Percentiles rank a stretch among this genome's conserved stretches.
These are phyloP conservation scores for Tylopilus vinaceipallidus DNA, from an alignment of 768 basidiomycete genomes.

Conservation along the genomic window DNA sequence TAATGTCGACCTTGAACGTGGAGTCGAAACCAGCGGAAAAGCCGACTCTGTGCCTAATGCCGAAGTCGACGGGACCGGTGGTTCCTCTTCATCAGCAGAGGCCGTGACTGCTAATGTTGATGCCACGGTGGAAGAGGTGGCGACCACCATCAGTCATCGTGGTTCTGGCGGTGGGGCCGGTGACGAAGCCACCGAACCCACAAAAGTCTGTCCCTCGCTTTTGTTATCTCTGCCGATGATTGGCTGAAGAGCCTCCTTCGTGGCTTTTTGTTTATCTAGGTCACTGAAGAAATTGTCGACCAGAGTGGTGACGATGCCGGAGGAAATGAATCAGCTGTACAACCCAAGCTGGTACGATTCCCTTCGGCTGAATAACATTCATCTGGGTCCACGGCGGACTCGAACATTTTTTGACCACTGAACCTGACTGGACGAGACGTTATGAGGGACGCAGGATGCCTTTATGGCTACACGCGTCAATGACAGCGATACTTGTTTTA, in stretches of 20 bases:
- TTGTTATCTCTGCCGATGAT: neutral
- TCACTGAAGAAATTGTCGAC: neutral
- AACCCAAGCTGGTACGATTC: constrained; percentile 32
- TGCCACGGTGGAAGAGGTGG: neutral
- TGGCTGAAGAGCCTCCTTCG: constrained; percentile 15
- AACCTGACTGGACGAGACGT: neutral
- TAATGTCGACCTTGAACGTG: constrained; percentile 22
- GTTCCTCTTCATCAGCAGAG: neutral
- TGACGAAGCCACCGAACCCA: neutral
- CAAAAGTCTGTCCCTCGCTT: constrained; percentile 22
- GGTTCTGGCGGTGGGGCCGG: neutral
- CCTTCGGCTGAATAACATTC: constrained; percentile 36
- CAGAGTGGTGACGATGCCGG: neutral
- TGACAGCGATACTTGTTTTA: neutral
- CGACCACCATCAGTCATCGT: neutral
- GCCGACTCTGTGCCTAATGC: neutral
- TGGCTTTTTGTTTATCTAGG: constrained; percentile 14
- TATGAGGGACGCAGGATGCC: neutral
- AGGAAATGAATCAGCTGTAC: neutral
- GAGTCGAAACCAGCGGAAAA: constrained; percentile 4
- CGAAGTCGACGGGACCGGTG: neutral
- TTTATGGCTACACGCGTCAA: neutral
- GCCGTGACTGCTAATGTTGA: neutral
- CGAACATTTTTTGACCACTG: neutral
- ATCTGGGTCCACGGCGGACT: constrained; percentile 8